Conservation (phyloP, 345 rosid species). For the Eucalyptus albens region DNA sequence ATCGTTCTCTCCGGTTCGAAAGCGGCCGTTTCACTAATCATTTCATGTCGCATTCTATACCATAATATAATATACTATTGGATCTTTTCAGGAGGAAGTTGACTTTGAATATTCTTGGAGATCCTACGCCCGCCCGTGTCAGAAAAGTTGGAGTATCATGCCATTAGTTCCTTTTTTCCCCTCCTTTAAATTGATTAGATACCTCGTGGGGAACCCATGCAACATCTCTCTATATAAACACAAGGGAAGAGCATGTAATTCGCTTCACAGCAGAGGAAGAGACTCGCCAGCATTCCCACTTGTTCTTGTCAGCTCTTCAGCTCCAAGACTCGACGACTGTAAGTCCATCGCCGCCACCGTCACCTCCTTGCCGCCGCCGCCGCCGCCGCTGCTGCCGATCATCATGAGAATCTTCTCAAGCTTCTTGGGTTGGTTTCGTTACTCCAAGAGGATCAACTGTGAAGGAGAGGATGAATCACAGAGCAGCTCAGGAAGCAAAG, state of each 20-base stretch:
- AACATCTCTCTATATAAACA: neutral
- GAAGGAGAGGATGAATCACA: neutral
- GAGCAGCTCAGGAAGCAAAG: neutral
- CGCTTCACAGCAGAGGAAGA: neutral
- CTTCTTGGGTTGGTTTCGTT: constrained; percentile 1
- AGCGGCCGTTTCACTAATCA: too few species aligned
- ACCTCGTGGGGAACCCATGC: neutral
- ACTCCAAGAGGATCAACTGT: neutral
- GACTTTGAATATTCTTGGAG: neutral
- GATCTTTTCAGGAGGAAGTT: too few species aligned
- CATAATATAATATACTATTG: too few species aligned
- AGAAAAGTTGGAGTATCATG: neutral
- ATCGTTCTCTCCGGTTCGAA: neutral
- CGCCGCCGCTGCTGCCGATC: fast-evolving
- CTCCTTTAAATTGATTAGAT: neutral
- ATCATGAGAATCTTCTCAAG: neutral
- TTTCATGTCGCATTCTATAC: too few species aligned
- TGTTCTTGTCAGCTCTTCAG: neutral
- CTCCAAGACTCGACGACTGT: neutral
- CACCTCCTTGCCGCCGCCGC: neutral
- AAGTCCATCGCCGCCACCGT: neutral
- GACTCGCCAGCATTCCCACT: neutral
- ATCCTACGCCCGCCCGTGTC: neutral
- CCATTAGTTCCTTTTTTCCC: too few species aligned
- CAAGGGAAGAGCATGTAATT: neutral